Evolutionary conservation across 2,329 filamentous ascomycete genomes (phyloP), one percentile per base, ranked within the genome.

Genomic region (Leptodontidium sp.): DNA sequence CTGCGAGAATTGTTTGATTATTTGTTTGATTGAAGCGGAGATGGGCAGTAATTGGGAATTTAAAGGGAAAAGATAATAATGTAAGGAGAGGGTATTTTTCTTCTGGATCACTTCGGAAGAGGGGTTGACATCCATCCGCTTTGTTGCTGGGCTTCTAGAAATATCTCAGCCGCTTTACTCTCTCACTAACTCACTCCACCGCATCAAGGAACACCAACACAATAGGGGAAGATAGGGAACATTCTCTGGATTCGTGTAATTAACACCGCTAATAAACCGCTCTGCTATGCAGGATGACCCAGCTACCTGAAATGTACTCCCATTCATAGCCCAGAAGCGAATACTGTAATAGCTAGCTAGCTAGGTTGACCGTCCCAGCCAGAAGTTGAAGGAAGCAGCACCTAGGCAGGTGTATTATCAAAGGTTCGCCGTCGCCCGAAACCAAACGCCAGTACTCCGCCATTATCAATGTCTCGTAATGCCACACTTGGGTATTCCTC

Each of bases 391-490:
- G 63, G 40, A 65, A 49, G 24, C 59, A 64, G 63, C 21, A 21
- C 21, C 21, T 50, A 61, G 45, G 64, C 53, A 64, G 21, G 21
- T 21, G 21, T 21, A 55, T 47, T 15, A n/a, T 45, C 21, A 65
- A 59, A 43, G 58, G 8, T 47, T 24, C 65, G 50, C 43, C 49
- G 24, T 62, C 57, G 15, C 26, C 61, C 35, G 43, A 65, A 65
- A 75, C 74, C 72, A n/a, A 47, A 47, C 43, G 70, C 74, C 72
- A 69, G 66, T 73, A 72, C 70, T 68, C 71, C 68, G 59, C 66
- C 65, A 70, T 53, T 66, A 70, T 68, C 65, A 64, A 49, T 49
- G 55, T 65, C 61, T 69, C 68, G 50, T 71, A 68, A 71, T 68
- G 70, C 61, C 69, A 50, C 61, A 53, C 26, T 26, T 61, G 15